Conservation (phyloP, 1,284 basidiomycete genomes). For the Lentinus polychrous region DNA sequence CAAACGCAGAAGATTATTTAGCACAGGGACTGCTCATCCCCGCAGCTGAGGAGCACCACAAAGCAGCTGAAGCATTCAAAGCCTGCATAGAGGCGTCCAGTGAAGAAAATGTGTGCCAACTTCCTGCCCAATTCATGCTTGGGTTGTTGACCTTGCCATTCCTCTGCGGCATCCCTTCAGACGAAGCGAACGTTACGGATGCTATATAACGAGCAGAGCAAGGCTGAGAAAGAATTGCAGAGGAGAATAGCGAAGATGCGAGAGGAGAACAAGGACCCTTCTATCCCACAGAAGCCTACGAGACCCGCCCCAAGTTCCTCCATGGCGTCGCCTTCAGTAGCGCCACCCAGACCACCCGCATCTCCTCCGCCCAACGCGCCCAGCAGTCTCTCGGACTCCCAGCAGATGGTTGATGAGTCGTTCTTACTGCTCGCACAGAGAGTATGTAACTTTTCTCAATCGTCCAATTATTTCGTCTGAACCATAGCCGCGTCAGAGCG, state of each 20-base stretch:
- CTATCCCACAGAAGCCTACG: conserved; percentile 35
- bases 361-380: conserved; percentile 33
- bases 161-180: conserved; percentile 30
- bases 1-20: conserved; percentile 66
- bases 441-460: conserved; percentile 26
- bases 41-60: conserved; percentile 55
- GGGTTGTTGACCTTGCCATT: conserved; percentile 1
- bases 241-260: conserved; percentile 60
- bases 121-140: conserved; percentile 3
- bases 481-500: conserved; percentile 15
- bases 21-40: conserved; percentile 58
- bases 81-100: conserved; percentile 62
- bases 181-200: conserved; percentile 69
- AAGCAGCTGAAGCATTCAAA: conserved; percentile 67
- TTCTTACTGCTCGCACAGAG: conserved; percentile 78
- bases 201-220: conserved; percentile 65
- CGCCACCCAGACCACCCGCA: conserved; percentile 27
- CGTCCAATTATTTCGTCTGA: background rate
- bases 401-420: conserved; percentile 72
- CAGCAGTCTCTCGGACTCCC: conserved; percentile 55
- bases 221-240: conserved; percentile 61
- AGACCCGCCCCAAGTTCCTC: conserved; percentile 15
- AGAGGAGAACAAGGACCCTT: conserved; percentile 69
- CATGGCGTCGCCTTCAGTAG: conserved; percentile 12
- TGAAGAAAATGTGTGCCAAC: conserved; percentile 55